Evolutionary conservation across 306 rosid genomes (phyloP), one percentile per base, ranked within the genome.

Genomic region (Gastrolobium villosum): DNA sequence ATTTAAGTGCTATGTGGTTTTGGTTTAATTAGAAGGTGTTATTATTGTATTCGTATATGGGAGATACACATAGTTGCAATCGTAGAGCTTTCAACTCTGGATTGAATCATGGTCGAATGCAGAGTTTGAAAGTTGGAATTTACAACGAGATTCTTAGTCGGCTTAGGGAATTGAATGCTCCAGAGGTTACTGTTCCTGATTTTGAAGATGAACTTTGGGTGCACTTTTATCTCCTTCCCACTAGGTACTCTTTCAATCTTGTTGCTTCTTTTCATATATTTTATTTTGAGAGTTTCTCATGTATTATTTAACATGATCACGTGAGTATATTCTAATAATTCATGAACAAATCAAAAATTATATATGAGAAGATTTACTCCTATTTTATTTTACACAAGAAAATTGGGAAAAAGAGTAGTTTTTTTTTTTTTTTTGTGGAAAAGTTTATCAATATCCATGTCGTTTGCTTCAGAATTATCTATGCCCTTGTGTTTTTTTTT

Each of bases 181-280:
- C 85, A 13, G 97, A 91, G 59, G 82, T 90, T 43, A 4, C 40
- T 43, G 43, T 65, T 80, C 88, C 91, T 60, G 91, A 68, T 52
- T 94, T 94, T 61, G 91, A 91, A 40, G 91, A 86, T 34, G 85
- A 94, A 26, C 97, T 94, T 64, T 94, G 96, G 97, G 75, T 76
- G 1, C 98, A 94, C 75, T 94, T 94, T 63, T 43, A 61, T 88
- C 86, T 90, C 30, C 96, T 94, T 61, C 91, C 98, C 45, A 41
- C 86, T 5, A 84, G 96, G 97, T 88, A 86, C 54, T 2, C 10
- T 30, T 44, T 56, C 45, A 31, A 28, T 54, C 7, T 14, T 8
- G 26, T 20, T 20, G 26, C 26, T 9, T 43, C 32, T 7, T 9
- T 28, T 54, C 60, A 28, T 48, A 13, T 31, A 20, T 20, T 20